Conservation (phyloP, 352 stramenopile species). For the Blastocystis sp. region DNA sequence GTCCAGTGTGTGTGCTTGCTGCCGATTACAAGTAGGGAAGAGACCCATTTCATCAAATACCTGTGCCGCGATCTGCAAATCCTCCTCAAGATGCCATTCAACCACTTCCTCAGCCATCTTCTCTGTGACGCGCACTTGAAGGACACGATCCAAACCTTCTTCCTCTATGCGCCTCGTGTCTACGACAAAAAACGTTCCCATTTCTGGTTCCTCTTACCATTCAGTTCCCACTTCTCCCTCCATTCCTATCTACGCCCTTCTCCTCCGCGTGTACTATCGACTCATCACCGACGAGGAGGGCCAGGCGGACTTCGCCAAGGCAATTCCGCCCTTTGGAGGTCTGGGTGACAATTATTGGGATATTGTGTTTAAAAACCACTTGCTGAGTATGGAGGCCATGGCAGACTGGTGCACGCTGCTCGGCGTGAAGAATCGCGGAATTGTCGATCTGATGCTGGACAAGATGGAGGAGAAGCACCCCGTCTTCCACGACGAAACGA, state of each 20-base stretch:
- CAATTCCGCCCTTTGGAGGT: constrained; percentile 48
- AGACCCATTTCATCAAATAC: constrained; percentile 64
- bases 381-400: constrained; percentile 13
- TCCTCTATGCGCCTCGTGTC: constrained; percentile 59
- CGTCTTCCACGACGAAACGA: constrained; percentile 49
- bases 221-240: constrained; percentile 5
- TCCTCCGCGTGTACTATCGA: constrained; percentile 51
- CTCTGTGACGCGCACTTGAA: constrained; percentile 35
- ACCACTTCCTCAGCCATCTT: constrained; percentile 64
- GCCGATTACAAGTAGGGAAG: neutral
- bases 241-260: constrained; percentile 23
- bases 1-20: neutral
- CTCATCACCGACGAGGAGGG: constrained; percentile 37
- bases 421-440: constrained; percentile 7
- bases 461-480: constrained; percentile 2
- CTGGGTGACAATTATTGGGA: constrained; percentile 11
- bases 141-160: constrained; percentile 46
- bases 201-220: neutral
- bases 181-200: constrained; percentile 20
- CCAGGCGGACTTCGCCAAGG: constrained; percentile 38
- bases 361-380: constrained; percentile 11
- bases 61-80: constrained; percentile 50
- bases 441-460: constrained; percentile 6
- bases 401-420: constrained; percentile 19
- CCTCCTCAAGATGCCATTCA: constrained; percentile 59